Evolutionary conservation across 2,329 filamentous ascomycete species (phyloP).

Genomic region (Esteya vermicola): DNA sequence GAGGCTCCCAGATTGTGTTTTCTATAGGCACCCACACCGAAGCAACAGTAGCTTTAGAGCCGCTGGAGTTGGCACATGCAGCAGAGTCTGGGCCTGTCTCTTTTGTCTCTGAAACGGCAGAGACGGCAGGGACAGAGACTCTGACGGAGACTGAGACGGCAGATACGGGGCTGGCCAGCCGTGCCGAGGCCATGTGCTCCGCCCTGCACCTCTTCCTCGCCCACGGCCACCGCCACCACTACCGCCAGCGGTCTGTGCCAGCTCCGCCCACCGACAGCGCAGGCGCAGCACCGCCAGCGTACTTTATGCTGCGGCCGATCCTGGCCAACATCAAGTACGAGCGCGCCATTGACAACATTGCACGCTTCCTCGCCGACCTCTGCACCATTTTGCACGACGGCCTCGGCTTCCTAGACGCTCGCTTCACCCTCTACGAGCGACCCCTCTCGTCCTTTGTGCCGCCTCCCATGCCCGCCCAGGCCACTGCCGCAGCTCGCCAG

Average conservation of each 20-base stretch:
- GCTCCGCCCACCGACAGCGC: slow-evolving; percentile 23
- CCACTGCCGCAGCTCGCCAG: slow-evolving; percentile 22
- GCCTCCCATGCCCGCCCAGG: neutral
- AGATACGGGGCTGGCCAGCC: slow-evolving; percentile 20
- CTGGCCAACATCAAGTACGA: slow-evolving; percentile 33
- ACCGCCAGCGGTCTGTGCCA: slow-evolving; percentile 50
- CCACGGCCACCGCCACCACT: slow-evolving; percentile 52
- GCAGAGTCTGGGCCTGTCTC: no score
- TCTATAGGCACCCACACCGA: slow-evolving; percentile 36
- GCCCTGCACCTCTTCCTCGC: slow-evolving; percentile 63
- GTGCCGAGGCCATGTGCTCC: slow-evolving; percentile 53
- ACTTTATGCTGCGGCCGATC: slow-evolving; percentile 36
- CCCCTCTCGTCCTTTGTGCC: slow-evolving; percentile 4
- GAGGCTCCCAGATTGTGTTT: slow-evolving; percentile 42
- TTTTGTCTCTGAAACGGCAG: neutral
- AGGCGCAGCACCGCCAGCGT: slow-evolving; percentile 24
- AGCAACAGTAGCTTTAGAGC: slow-evolving; percentile 54
- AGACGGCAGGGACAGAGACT: neutral
- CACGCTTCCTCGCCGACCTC: slow-evolving; percentile 27
- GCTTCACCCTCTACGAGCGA: slow-evolving; percentile 9
- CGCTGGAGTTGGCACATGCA: slow-evolving; percentile 31
- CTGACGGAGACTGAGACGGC: neutral
- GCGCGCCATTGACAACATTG: slow-evolving; percentile 21
- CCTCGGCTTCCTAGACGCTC: slow-evolving; percentile 4
- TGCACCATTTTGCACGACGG: slow-evolving; percentile 25